phyloP scores from a whole-genome alignment of 495 filamentous ascomycete species.

The Penicillium taxi region DNA sequence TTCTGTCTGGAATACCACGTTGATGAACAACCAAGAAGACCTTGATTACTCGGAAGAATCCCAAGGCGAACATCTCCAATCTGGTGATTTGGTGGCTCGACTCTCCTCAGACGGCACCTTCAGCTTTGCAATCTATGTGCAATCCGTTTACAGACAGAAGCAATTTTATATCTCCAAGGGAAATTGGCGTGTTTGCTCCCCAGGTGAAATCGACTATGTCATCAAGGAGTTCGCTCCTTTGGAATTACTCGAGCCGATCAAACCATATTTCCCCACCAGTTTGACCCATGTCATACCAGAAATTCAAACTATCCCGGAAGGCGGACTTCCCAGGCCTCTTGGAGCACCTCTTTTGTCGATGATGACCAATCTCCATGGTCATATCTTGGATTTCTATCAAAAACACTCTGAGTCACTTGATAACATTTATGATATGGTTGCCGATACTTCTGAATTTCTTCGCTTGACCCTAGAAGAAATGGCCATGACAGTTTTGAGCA shows the following conservation, averaged over 20 bases:
- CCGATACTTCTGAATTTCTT: slow-evolving; percentile 35
- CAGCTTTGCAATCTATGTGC: slow-evolving; percentile 61
- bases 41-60: slow-evolving; percentile 27
- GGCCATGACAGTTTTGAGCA: slow-evolving; percentile 43
- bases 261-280: slow-evolving; percentile 52
- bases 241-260: slow-evolving; percentile 49
- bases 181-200: slow-evolving; percentile 55
- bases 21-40: slow-evolving; percentile 22
- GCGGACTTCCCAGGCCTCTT: slow-evolving; percentile 35
- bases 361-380: slow-evolving; percentile 25
- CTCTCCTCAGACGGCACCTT: slow-evolving; percentile 31
- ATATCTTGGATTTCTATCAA: slow-evolving; percentile 31
- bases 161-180: slow-evolving; percentile 71
- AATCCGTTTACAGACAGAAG: slow-evolving; percentile 48
- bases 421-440: slow-evolving; percentile 38
- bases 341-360: slow-evolving; percentile 28
- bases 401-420: slow-evolving; percentile 45
- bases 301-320: slow-evolving; percentile 33
- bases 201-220: slow-evolving; percentile 47
- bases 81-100: slow-evolving; percentile 69
- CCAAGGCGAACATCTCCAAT: slow-evolving; percentile 44
- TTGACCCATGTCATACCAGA: slow-evolving; percentile 34
- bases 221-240: slow-evolving; percentile 55
- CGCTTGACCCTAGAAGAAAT: slow-evolving; percentile 59
- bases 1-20: slow-evolving; percentile 18